These are phyloP conservation scores for Nitzschia putrida DNA, from an alignment of 108 stramenopile genomes.

Conservation along the genomic window DNA sequence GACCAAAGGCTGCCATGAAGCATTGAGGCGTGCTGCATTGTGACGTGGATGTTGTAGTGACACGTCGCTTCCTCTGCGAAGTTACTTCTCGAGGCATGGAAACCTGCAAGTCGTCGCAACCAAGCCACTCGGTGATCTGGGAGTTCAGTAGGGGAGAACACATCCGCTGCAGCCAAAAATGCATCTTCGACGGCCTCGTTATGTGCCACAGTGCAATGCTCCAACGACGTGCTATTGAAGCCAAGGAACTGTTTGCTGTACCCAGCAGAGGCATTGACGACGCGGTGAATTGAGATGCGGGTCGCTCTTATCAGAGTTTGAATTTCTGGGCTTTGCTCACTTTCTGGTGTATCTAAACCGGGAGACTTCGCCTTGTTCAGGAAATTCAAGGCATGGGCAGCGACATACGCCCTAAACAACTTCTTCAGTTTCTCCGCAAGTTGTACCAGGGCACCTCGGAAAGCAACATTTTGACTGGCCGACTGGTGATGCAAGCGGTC, in stretches of 20 bases:
- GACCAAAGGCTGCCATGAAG: slow-evolving; percentile 79
- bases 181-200: slow-evolving; percentile 88
- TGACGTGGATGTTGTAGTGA: slow-evolving; percentile 76
- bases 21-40: slow-evolving; percentile 67
- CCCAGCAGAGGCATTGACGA: slow-evolving; percentile 76
- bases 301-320: slow-evolving; percentile 61
- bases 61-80: slow-evolving; percentile 89
- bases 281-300: slow-evolving; percentile 74
- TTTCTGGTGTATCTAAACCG: slow-evolving; percentile 10
- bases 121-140: slow-evolving; percentile 84
- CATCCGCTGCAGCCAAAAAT: slow-evolving; percentile 81
- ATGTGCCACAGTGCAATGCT: slow-evolving; percentile 63
- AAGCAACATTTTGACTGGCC: slow-evolving; percentile 84
- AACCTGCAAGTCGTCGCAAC: slow-evolving; percentile 82
- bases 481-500: slow-evolving; percentile 82
- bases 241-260: slow-evolving; percentile 86
- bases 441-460: slow-evolving; percentile 73
- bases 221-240: slow-evolving; percentile 50
- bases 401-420: slow-evolving; percentile 81
- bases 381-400: slow-evolving; percentile 78
- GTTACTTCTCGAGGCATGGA: slow-evolving; percentile 70
- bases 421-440: slow-evolving; percentile 86
- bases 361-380: slow-evolving; percentile 41
- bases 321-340: slow-evolving; percentile 27
- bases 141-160: slow-evolving; percentile 85